A percentile compares a stretch with the other conserved stretches of the same genome.
Evolutionary conservation across 345 rosid genomes (phyloP).

Genomic region (Bretschneidera sinensis): DNA sequence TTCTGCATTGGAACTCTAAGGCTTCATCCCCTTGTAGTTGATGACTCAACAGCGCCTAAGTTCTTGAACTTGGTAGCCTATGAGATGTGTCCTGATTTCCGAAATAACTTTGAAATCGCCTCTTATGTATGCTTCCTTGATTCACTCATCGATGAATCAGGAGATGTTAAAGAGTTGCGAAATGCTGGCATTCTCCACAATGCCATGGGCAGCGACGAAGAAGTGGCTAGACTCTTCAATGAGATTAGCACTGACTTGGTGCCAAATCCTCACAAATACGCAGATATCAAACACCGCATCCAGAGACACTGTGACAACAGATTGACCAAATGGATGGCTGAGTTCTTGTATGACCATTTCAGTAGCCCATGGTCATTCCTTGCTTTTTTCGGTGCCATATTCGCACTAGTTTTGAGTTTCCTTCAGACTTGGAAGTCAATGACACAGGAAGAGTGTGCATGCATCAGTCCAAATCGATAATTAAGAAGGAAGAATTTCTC

Average conservation of each 20-base stretch:
- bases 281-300: not conserved
- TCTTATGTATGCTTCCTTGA: conserved; percentile 18
- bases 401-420: not conserved
- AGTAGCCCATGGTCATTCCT: conserved; percentile 12
- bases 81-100: conserved; percentile 9
- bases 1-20: conserved; percentile 3
- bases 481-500: too few relatives aligned
- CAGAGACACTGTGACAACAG: not conserved
- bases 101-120: conserved; percentile 7
- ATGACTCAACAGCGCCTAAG: conserved; percentile 13
- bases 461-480: too few relatives aligned
- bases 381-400: not conserved
- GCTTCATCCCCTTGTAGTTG: conserved; percentile 15
- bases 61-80: conserved; percentile 25
- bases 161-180: conserved; percentile 18
- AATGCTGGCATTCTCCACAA: conserved; percentile 7
- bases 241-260: conserved; percentile 11
- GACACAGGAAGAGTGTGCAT: too few relatives aligned
- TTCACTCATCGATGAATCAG: conserved; percentile 11
- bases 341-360: conserved; percentile 7
- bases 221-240: conserved; percentile 15
- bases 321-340: not conserved
- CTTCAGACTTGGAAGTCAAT: conserved; percentile 7
- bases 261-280: not conserved
- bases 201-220: conserved; percentile 13